Percentiles rank a stretch among this genome's conserved stretches.
phyloP scores from a whole-genome alignment of 192 early-diverging fungal species.

The Paraglomus occultum region DNA sequence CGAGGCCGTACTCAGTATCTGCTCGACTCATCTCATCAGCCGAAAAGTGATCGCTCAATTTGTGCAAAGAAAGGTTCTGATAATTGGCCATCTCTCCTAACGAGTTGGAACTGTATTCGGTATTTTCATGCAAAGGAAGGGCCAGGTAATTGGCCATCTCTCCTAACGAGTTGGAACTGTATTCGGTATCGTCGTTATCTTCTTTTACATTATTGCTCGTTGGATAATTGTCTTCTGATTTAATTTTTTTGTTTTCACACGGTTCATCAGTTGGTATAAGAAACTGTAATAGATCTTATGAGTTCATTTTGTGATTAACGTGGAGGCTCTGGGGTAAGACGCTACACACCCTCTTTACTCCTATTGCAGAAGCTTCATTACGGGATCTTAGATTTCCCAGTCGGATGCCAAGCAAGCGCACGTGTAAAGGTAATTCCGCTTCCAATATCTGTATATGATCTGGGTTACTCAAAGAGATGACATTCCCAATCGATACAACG shows the following conservation, averaged over 20 bases:
- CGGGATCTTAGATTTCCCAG: constrained; percentile 31
- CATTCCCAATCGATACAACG: background rate
- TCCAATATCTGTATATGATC: constrained; percentile 35
- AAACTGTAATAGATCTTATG: too few species aligned
- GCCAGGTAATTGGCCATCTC: too few species aligned
- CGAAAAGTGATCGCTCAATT: too few species aligned
- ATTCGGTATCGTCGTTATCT: background rate
- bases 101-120: too few species aligned
- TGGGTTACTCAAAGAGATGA: background rate
- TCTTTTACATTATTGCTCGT: background rate
- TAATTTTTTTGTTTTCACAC: background rate
- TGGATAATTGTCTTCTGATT: background rate
- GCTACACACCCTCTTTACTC: constrained; percentile 32
- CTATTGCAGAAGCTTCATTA: constrained; percentile 22
- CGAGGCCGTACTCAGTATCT: too few species aligned
- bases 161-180: too few species aligned
- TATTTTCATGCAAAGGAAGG: too few species aligned
- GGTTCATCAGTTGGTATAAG: too few species aligned
- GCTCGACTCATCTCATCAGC: too few species aligned
- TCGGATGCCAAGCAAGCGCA: constrained; percentile 51
- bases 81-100: too few species aligned
- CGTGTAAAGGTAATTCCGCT: constrained; percentile 45
- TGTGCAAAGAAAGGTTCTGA: too few species aligned
- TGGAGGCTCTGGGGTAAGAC: background rate
- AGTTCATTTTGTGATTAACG: too few species aligned